These are phyloP conservation scores for Cicer yamashitae DNA, from an alignment of 306 rosid species.

Conservation along the genomic window DNA sequence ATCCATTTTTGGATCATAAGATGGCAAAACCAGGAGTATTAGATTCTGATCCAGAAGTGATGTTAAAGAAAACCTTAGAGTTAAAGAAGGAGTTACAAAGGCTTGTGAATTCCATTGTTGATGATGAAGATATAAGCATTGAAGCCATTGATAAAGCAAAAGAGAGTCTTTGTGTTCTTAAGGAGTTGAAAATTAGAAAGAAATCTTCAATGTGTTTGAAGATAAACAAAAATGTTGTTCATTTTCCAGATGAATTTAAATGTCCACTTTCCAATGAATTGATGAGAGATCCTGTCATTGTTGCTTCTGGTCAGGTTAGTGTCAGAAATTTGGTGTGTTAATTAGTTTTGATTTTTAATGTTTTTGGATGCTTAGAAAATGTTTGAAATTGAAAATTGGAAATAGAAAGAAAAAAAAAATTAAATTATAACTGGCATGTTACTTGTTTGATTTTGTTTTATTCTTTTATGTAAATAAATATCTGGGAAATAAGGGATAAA, in stretches of 20 bases:
- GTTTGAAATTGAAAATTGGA: background rate
- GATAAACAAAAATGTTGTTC: slow-evolving; percentile 47
- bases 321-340: slow-evolving; percentile 4
- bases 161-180: slow-evolving; percentile 62
- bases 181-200: slow-evolving; percentile 62
- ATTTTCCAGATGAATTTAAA: slow-evolving; percentile 72
- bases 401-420: background rate
- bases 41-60: slow-evolving; percentile 63
- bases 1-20: slow-evolving; percentile 16
- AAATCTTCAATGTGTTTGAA: slow-evolving; percentile 57
- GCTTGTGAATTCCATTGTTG: slow-evolving; percentile 63
- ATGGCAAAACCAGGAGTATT: slow-evolving; percentile 83
- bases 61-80: slow-evolving; percentile 61
- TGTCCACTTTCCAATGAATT: slow-evolving; percentile 87
- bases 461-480: slow-evolving; percentile 4
- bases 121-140: slow-evolving; percentile 58
- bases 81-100: slow-evolving; percentile 82
- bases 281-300: slow-evolving; percentile 95
- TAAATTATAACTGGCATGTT: background rate
- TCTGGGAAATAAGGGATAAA: slow-evolving; percentile 14
- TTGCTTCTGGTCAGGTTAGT: slow-evolving; percentile 86
- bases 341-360: slow-evolving; percentile 22
- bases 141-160: slow-evolving; percentile 70
- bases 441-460: background rate
- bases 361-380: slow-evolving; percentile 41